Base-by-base conservation (phyloP, 2,329 filamentous ascomycete genomes). In the Pyrenophora graminea region DNA sequence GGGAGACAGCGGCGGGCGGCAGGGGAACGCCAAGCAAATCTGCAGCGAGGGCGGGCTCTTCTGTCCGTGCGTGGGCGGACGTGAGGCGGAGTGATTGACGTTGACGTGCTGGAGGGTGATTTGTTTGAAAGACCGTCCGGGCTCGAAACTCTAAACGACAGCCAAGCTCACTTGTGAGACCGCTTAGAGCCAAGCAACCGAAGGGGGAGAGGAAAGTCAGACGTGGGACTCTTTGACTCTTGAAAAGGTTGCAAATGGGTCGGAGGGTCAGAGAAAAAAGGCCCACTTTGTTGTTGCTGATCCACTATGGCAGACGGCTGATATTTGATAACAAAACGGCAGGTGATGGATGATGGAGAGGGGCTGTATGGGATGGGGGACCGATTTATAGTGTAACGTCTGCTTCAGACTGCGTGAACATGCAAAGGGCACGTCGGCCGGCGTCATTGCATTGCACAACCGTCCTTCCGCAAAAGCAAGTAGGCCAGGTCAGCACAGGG, bases 101-200 rank as follows among this genome's bases (percentile, higher is more conserved):
- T 39, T 40, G 43, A 49, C 30, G 43, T 34, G 42, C 45, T 60
- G 53, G 54, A 51, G 54, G 49, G 53, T 47, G 55, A 63, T 59
- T 58, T 61, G 62, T 62, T 58, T 61, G 53, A 56, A 53, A 53
- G 55, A 47, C 53, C 42, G 62, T 50, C 48, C 56, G 55, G 55
- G 57, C 45, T 42, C 58, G 61, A 62, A 62, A 63, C 62, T 25
- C 55, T 49, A 57, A 46, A 39, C 52, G 39, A 37, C 53, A 54
- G 62, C 63, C 63, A 63, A 63, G 50, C 39, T 37, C 42, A 43
- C 43, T 53, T 51, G 38, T 56, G 39, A 51, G 41, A 54, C 50
- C 36, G 45, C 43, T 42, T 55, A 41, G 51, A 55, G 47, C 46
- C 27, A 30, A 30, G 27, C 27, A 30, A 25, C 10, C 27, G 9